A percentile compares a stretch with the other conserved stretches of the same genome.
phyloP scores from a whole-genome alignment of 2,329 filamentous ascomycete genomes.

The Sporothrix phasma region DNA sequence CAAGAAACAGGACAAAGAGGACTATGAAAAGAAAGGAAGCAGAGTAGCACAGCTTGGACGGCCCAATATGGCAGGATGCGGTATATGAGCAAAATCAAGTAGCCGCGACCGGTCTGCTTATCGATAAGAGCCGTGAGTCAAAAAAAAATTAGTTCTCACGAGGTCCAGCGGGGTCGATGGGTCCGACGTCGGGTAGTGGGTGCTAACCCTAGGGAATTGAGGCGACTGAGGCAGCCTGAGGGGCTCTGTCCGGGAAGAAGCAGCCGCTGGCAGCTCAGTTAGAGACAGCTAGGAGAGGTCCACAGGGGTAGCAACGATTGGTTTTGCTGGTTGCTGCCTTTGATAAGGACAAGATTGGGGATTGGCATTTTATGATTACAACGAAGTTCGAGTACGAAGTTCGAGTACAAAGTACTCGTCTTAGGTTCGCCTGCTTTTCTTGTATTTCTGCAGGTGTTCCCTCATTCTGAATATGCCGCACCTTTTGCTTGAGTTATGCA shows the following conservation, averaged over 20 bases:
- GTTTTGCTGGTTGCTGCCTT: too few species aligned
- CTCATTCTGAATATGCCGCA: too few species aligned
- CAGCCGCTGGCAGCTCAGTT: not conserved
- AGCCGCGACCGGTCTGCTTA: not conserved
- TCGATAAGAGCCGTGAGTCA: constrained; percentile 16
- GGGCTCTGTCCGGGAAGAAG: not conserved
- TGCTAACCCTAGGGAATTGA: not conserved
- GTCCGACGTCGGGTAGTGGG: constrained; percentile 13
- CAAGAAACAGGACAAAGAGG: not conserved
- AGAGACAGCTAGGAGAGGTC: not conserved
- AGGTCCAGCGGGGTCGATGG: constrained; percentile 7
- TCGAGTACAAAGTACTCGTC: too few species aligned
- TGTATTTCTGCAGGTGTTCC: not conserved
- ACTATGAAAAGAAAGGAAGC: not conserved
- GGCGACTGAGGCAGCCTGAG: too few species aligned
- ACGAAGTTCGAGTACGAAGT: too few species aligned
- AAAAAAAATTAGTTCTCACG: constrained; percentile 4
- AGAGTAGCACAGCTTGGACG: not conserved
- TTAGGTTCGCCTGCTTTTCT: not conserved
- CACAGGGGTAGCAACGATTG: too few species aligned
- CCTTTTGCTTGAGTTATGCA: not conserved
- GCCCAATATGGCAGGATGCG: not conserved
- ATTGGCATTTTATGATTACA: not conserved
- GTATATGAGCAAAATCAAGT: constrained; percentile 2
- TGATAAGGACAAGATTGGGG: not conserved